Conservation (phyloP, 1,284 basidiomycete species). For the Coniferiporia weirii region DNA sequence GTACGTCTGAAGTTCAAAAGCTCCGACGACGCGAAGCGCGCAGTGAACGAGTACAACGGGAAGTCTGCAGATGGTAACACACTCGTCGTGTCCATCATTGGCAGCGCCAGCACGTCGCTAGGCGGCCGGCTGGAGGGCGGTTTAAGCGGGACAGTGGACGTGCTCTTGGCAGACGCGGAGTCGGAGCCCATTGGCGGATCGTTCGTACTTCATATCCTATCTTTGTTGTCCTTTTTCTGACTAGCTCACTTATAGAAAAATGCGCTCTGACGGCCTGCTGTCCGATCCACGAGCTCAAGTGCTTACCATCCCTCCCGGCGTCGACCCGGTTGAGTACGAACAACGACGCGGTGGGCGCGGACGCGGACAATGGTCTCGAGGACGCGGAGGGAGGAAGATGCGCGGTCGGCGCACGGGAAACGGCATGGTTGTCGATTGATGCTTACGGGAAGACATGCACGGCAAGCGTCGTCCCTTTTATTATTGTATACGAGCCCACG, state of each 20-base stretch:
- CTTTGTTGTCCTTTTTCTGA: neutral
- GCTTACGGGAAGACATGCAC: neutral
- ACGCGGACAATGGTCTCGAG: constrained; percentile 28
- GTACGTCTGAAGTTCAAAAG: constrained; percentile 74
- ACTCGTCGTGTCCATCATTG: constrained; percentile 62
- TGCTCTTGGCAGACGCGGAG: constrained; percentile 46
- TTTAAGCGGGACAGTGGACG: constrained; percentile 40
- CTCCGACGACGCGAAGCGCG: constrained; percentile 55
- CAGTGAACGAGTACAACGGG: constrained; percentile 71
- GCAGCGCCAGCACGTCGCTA: constrained; percentile 36
- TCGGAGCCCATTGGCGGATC: constrained; percentile 48
- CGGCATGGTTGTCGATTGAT: constrained; percentile 35
- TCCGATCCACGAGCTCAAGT: constrained; percentile 65
- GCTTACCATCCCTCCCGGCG: constrained; percentile 64
- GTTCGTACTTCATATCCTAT: constrained; percentile 39
- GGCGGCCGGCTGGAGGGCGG: constrained; percentile 49
- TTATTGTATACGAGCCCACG: neutral
- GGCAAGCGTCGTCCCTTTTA: neutral
- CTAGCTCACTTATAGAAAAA: constrained; percentile 49
- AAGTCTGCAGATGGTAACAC: constrained; percentile 78
- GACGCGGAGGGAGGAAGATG: constrained; percentile 27
- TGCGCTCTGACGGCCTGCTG: constrained; percentile 77
- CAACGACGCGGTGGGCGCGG: constrained; percentile 30
- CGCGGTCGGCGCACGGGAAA: constrained; percentile 32
- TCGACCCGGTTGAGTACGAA: constrained; percentile 51